phyloP scores from a whole-genome alignment of 352 stramenopile genomes.

The Peronospora tabacina region DNA sequence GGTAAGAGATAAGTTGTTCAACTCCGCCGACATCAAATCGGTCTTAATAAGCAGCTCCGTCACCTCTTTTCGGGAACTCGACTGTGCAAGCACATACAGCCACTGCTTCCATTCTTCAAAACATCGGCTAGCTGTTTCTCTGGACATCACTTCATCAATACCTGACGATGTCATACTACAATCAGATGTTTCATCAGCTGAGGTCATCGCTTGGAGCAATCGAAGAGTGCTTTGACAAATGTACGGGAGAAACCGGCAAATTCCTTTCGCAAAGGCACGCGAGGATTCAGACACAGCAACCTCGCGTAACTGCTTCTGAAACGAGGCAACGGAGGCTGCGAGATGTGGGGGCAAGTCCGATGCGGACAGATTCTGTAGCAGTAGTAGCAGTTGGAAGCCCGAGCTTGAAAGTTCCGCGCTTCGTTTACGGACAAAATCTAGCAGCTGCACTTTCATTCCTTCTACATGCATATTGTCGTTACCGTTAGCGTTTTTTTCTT shows the following conservation, averaged over 20 bases:
- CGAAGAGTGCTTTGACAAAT: slow-evolving; percentile 46
- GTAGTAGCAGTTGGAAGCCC: slow-evolving; percentile 37
- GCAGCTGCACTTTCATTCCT: slow-evolving; percentile 16
- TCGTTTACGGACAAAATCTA: slow-evolving; percentile 28
- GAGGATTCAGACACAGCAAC: slow-evolving; percentile 28
- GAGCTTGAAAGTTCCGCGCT: slow-evolving; percentile 35
- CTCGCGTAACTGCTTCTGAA: slow-evolving; percentile 36
- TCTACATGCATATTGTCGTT: slow-evolving; percentile 5
- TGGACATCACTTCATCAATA: slow-evolving; percentile 2
- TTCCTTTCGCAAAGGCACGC: slow-evolving; percentile 26
- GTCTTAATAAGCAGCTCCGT: slow-evolving; percentile 47
- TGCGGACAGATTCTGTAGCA: slow-evolving; percentile 34
- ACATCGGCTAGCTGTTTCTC: slow-evolving; percentile 9
- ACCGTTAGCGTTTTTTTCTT: slow-evolving; percentile 3
- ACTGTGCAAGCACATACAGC: slow-evolving; percentile 39
- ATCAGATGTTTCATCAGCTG: slow-evolving; percentile 10
- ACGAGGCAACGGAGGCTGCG: slow-evolving; percentile 21
- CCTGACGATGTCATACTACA: slow-evolving; percentile 4
- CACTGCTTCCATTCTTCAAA: slow-evolving; percentile 45
- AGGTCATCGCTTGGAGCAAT: slow-evolving; percentile 18
- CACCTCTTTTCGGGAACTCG: slow-evolving; percentile 42
- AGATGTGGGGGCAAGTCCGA: slow-evolving; percentile 8
- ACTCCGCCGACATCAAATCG: slow-evolving; percentile 41
- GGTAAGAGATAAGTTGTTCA: slow-evolving; percentile 21
- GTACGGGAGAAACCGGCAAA: slow-evolving; percentile 51